phyloP scores from a whole-genome alignment of 2,329 filamentous ascomycete genomes.

The Clonostachys rhizophaga region DNA sequence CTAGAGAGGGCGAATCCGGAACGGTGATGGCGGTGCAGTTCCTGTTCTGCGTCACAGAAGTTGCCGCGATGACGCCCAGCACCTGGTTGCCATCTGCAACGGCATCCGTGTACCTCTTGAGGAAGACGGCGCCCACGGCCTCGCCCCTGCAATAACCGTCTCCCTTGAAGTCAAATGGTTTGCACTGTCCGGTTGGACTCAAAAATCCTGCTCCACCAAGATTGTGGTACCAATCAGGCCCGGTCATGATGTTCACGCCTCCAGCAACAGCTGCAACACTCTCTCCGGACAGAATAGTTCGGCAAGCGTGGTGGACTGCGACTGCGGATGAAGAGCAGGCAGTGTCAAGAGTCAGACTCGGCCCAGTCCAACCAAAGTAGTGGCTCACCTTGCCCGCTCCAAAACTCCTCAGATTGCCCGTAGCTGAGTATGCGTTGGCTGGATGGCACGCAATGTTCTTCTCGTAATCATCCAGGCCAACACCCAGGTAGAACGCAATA shows the following conservation, averaged over 20 bases:
- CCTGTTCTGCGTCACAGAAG: conserved; percentile 27
- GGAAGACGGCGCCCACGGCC: conserved; percentile 50
- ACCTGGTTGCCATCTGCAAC: conserved; percentile 45
- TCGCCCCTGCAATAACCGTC: conserved; percentile 61
- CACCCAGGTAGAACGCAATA: conserved; percentile 4
- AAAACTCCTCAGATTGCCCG: conserved; percentile 14
- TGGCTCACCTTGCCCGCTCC: conserved; percentile 20
- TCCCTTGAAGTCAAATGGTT: conserved; percentile 25
- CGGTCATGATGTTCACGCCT: conserved; percentile 24
- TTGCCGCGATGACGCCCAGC: conserved; percentile 19
- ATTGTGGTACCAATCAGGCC: conserved; percentile 5
- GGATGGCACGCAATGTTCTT: neutral
- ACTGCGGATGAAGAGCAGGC: conserved; percentile 30
- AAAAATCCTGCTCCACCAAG: conserved; percentile 3
- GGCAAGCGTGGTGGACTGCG: conserved; percentile 12
- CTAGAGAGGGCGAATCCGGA: conserved; percentile 25
- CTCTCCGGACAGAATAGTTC: conserved; percentile 35
- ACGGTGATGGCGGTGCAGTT: conserved; percentile 37
- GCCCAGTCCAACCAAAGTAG: conserved; percentile 27
- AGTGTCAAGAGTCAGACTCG: conserved; percentile 23
- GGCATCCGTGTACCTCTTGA: conserved; percentile 56
- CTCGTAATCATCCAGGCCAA: conserved; percentile 2
- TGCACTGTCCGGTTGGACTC: conserved; percentile 2
- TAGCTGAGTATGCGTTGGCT: conserved; percentile 10
- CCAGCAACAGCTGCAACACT: conserved; percentile 37